A percentile compares a stretch with the other conserved stretches of the same genome.
Evolutionary conservation across 371 early-diverging fungal genomes (phyloP).

Genomic region (Basidiobolus meristosporus): DNA sequence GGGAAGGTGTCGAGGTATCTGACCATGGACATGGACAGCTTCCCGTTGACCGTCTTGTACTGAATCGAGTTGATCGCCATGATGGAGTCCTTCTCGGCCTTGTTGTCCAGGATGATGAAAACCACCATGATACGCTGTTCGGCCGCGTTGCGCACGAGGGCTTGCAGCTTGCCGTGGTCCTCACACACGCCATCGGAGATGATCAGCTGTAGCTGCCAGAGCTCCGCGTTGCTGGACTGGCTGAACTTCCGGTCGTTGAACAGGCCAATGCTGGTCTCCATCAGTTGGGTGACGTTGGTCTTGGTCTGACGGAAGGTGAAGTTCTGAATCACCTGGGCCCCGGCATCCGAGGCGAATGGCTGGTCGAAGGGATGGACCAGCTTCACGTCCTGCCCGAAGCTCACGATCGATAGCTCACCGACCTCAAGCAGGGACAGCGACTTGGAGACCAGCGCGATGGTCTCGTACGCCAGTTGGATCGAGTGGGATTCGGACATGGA

Average conservation of each 20-base stretch:
- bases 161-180: conserved; percentile 61
- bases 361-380: conserved; percentile 83
- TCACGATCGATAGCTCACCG: conserved; percentile 73
- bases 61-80: conserved; percentile 71
- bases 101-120: conserved; percentile 86
- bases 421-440: conserved; percentile 87
- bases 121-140: conserved; percentile 84
- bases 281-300: conserved; percentile 66
- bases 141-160: conserved; percentile 62
- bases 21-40: conserved; percentile 46
- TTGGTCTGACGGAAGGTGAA: conserved; percentile 84
- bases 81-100: conserved; percentile 65
- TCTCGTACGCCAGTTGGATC: conserved; percentile 83
- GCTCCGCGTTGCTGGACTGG: conserved; percentile 26
- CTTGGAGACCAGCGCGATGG: conserved; percentile 75
- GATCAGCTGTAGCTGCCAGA: conserved; percentile 92
- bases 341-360: conserved; percentile 74
- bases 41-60: conserved; percentile 45
- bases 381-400: conserved; percentile 77
- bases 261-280: conserved; percentile 55
- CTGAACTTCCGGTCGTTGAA: conserved; percentile 43
- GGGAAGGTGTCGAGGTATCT: conserved; percentile 93
- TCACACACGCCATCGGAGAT: conserved; percentile 95
- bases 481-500: conserved; percentile 87
- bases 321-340: conserved; percentile 65